Conservation (phyloP, 768 basidiomycete genomes). For the Sporobolomyces pararoseus region DNA sequence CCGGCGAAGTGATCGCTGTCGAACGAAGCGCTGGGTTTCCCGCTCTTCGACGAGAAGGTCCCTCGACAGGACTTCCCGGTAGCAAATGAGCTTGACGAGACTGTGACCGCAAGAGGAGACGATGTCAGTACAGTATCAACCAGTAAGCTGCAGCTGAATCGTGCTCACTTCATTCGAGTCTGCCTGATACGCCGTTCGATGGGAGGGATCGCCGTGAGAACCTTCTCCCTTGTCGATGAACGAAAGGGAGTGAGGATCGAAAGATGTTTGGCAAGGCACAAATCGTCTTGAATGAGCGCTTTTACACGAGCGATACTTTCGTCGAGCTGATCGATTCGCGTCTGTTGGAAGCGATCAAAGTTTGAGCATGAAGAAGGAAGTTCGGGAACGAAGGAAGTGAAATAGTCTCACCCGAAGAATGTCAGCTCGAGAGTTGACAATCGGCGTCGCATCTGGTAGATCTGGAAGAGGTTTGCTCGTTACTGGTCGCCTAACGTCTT, state of each 20-base stretch:
- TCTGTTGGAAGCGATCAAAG: slow-evolving; percentile 52
- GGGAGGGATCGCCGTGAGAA: slow-evolving; percentile 61
- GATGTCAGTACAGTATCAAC: no score
- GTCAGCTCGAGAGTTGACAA: slow-evolving; percentile 37
- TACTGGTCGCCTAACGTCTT: no score
- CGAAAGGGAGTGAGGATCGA: slow-evolving; percentile 84
- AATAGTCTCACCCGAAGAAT: slow-evolving; percentile 44
- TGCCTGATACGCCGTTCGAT: slow-evolving; percentile 62
- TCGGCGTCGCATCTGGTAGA: not conserved
- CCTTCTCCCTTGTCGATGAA: slow-evolving; percentile 71
- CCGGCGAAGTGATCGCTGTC: slow-evolving; percentile 26
- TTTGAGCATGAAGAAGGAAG: not conserved
- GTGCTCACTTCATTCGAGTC: slow-evolving; percentile 35
- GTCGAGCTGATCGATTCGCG: slow-evolving; percentile 66
- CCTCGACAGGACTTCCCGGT: slow-evolving; percentile 66
- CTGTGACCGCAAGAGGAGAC: slow-evolving; percentile 2
- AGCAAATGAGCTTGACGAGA: slow-evolving; percentile 67
- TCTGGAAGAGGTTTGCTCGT: slow-evolving; percentile 7
- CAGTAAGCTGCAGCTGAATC: not conserved
- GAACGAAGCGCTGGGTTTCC: slow-evolving; percentile 24
- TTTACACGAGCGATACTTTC: slow-evolving; percentile 58
- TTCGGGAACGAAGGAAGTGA: no score
- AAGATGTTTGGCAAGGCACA: slow-evolving; percentile 74
- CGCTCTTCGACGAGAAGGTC: slow-evolving; percentile 59
- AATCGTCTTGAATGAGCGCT: slow-evolving; percentile 61